Conservation (phyloP, 495 filamentous ascomycete genomes). For the Aspergillus sclerotiicarbonarius region DNA sequence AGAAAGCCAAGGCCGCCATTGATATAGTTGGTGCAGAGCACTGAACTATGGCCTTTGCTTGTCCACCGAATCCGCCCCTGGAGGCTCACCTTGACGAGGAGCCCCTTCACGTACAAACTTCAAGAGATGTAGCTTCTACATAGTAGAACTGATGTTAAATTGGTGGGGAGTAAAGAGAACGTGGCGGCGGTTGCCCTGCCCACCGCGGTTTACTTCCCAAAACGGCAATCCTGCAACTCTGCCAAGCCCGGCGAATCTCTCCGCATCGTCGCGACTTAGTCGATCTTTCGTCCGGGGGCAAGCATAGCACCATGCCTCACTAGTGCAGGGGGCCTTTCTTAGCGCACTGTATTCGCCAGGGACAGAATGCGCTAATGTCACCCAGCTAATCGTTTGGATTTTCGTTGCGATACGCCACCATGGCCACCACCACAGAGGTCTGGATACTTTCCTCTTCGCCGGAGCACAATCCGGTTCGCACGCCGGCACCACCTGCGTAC, state of each 20-base stretch:
- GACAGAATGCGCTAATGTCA: not conserved
- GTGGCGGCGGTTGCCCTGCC: conserved; percentile 39
- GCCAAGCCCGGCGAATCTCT: conserved; percentile 32
- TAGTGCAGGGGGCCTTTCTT: no score
- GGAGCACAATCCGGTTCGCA: conserved; percentile 19
- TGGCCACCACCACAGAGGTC: conserved; percentile 31
- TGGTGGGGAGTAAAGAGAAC: not conserved
- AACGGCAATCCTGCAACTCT: conserved; percentile 36
- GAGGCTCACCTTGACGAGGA: not conserved
- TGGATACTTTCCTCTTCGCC: conserved; percentile 46
- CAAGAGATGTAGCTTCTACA: no score
- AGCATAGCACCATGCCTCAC: no score
- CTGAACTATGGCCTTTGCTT: not conserved
- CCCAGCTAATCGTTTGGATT: not conserved
- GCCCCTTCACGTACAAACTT: not conserved
- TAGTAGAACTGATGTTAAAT: not conserved
- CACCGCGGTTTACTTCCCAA: conserved; percentile 27
- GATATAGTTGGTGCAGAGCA: not conserved
- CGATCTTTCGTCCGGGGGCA: no score
- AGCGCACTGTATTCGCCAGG: not conserved
- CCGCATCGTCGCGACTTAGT: conserved; percentile 5
- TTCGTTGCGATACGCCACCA: conserved; percentile 20
- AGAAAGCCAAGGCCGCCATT: not conserved
- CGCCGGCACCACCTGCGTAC: conserved; percentile 16
- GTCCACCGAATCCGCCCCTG: not conserved